These are phyloP conservation scores for Solanum chacoense DNA, from an alignment of 305 asterid genomes.

Conservation along the genomic window DNA sequence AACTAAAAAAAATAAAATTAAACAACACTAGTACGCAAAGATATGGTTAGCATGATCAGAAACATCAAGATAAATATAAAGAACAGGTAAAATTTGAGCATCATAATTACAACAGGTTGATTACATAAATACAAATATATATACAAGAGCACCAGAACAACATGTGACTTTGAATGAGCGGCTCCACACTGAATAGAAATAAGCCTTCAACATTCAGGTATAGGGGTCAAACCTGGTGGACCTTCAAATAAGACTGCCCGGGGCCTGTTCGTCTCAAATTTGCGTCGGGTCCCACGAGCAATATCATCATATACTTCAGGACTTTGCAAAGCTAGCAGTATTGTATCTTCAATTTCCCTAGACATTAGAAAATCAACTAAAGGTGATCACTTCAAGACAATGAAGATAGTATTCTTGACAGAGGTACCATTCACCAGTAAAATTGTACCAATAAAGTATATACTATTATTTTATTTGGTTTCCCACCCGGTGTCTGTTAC, in stretches of 20 bases:
- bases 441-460: neutral
- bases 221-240: constrained; percentile 75
- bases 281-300: constrained; percentile 88
- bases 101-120: neutral
- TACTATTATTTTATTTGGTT: neutral
- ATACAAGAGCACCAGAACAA: neutral
- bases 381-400: neutral
- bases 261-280: constrained; percentile 93
- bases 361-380: neutral
- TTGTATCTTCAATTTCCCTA: constrained; percentile 91
- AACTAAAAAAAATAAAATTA: neutral
- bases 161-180: neutral
- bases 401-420: neutral
- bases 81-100: neutral
- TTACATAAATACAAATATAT: neutral
- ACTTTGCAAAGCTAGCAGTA: constrained; percentile 73
- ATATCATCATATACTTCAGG: constrained; percentile 94
- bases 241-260: constrained; percentile 97
- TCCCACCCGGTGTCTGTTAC: neutral
- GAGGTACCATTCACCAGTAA: neutral
- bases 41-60: neutral
- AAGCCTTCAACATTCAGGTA: constrained; percentile 4
- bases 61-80: neutral
- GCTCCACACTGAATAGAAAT: neutral
- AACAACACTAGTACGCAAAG: neutral